Evolutionary conservation across 331 rosid genomes (phyloP), one percentile per base, ranked within the genome.

Genomic region (Malus hybrid): DNA sequence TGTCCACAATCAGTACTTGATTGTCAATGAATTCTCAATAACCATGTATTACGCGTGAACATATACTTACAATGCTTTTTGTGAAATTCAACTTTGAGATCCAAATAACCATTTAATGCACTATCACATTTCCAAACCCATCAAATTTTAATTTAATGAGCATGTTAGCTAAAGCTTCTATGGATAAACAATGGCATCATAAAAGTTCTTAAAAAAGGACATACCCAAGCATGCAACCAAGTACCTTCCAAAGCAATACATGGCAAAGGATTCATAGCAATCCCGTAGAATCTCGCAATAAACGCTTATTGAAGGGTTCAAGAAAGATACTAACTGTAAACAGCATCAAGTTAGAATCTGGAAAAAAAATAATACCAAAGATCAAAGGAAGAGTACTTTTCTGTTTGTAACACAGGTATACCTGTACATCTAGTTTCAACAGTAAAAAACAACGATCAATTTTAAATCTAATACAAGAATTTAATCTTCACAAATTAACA

Each of bases 221-320:
- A 63, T 87, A 88, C 92, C 95, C 73, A 90, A 82, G 83, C 99
- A 95, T 34, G 99, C 99, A 79, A 95, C 87, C 65, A 95, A 93
- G 85, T 95, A 95, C 85, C 98, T 89, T 85, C 98, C 98, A 82
- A 95, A 95, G 91, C 99, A 95, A 91, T 95, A 95, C 99, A 95
- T 95, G 79, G 99, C 99, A 83, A 95, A 95, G 77, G 99, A 92
- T 77, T 95, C 99, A 52, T 95, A 95, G 86, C 97, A 92, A 84
- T 92, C 99, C 73, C 99, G 88, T 19, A 95, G 88, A 84, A 95
- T 95, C 46, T 31, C 98, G 65, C 96, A 89, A 77, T 90, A 91
- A 82, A 95, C 93, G 62, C 98, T 82, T 68, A 92, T 78, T 9
- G 98, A 85, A 70, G 99, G 98, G 68, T 95, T 79, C 78, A 85